phyloP scores from a whole-genome alignment of 2,329 filamentous ascomycete genomes.

The Aureobasidium lini region DNA sequence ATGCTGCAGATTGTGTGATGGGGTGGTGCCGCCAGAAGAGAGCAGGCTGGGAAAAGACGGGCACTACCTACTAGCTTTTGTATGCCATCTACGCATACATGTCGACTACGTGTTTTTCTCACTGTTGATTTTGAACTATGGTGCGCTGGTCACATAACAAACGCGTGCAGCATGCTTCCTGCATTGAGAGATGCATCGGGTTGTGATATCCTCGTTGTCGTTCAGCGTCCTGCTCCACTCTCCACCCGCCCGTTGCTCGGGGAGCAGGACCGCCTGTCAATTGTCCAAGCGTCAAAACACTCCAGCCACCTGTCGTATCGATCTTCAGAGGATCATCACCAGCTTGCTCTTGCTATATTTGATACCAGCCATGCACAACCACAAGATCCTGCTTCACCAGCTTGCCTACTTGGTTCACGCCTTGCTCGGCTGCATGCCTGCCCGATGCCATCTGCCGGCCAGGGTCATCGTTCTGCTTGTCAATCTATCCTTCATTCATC shows the following conservation, averaged over 20 bases:
- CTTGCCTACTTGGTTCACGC: not conserved
- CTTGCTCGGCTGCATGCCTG: not conserved
- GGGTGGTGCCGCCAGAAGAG: not conserved
- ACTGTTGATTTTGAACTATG: not conserved
- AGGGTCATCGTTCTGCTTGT: no score
- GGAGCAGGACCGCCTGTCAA: not conserved
- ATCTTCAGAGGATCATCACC: not conserved
- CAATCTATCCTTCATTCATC: no score
- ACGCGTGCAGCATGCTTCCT: not conserved
- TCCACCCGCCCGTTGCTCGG: constrained; percentile 1
- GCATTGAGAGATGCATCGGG: not conserved
- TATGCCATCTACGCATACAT: not conserved
- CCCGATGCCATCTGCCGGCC: constrained; percentile 1
- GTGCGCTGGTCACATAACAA: not conserved
- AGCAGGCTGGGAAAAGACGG: constrained; percentile 6
- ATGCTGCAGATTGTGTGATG: not conserved
- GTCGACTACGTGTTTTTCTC: not conserved
- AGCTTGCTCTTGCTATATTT: not conserved
- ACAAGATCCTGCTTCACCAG: not conserved
- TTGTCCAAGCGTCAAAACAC: constrained; percentile 8
- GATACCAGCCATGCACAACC: not conserved
- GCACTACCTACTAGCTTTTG: not conserved
- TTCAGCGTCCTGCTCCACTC: constrained; percentile 1
- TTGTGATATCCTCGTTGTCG: constrained; percentile 9
- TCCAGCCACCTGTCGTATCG: not conserved